A percentile compares a stretch with the other conserved stretches of the same genome.
Evolutionary conservation across 2,329 filamentous ascomycete species (phyloP).

Genomic region (Whalleya microplaca): DNA sequence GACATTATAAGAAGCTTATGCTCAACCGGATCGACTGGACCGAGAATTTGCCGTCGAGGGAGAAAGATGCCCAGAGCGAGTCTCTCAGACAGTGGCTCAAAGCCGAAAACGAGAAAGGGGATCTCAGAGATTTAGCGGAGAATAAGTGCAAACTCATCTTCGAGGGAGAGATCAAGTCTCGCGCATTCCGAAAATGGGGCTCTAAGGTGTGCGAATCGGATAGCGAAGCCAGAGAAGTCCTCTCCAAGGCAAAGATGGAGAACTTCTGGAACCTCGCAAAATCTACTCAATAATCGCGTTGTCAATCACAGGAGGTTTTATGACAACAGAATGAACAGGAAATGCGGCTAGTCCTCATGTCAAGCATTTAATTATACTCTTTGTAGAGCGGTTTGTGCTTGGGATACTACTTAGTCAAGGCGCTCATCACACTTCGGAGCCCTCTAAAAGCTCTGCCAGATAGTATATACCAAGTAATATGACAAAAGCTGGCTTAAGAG

Average conservation of each 20-base stretch:
- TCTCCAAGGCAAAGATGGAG: constrained; percentile 85
- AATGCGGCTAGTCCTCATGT: background rate
- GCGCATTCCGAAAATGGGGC: constrained; percentile 85
- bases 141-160: constrained; percentile 88
- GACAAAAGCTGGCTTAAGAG: constrained; percentile 7
- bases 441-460: background rate
- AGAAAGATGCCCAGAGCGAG: constrained; percentile 63
- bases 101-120: constrained; percentile 76
- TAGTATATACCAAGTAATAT: background rate
- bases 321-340: background rate
- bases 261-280: constrained; percentile 94
- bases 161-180: constrained; percentile 83
- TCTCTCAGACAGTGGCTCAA: constrained; percentile 73
- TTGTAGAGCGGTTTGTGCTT: background rate
- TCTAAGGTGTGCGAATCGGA: constrained; percentile 94
- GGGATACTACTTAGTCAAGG: background rate
- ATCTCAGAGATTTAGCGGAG: constrained; percentile 76
- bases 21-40: constrained; percentile 93
- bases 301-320: background rate
- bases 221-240: constrained; percentile 78
- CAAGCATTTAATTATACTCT: background rate
- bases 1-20: constrained; percentile 90
- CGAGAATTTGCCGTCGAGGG: constrained; percentile 75
- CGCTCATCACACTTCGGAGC: background rate
- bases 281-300: constrained; percentile 44